phyloP scores from a whole-genome alignment of 257 asterid genomes.

The Plantago ovata region DNA sequence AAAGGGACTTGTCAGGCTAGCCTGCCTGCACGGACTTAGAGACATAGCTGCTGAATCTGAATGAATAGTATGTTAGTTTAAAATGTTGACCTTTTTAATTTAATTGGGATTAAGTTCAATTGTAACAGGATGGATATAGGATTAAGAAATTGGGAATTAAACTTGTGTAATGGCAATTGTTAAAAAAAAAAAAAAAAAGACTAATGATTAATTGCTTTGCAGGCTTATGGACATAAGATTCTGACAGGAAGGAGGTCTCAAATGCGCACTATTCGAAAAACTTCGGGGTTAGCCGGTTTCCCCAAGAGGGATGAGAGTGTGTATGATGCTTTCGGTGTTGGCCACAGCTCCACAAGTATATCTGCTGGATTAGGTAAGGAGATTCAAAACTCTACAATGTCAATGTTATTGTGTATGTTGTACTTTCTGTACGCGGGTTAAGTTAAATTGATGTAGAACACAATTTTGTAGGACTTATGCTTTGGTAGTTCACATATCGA shows the following conservation, averaged over 20 bases:
- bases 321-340: slow-evolving; percentile 81
- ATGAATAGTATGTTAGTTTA: not conserved
- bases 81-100: not conserved
- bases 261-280: slow-evolving; percentile 64
- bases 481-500: too few species aligned
- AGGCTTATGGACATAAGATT: slow-evolving; percentile 77
- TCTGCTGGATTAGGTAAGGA: slow-evolving; percentile 76
- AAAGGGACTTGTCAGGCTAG: too few species aligned
- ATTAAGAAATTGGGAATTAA: not conserved
- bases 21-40: too few species aligned
- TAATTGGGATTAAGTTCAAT: not conserved
- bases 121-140: not conserved
- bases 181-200: slow-evolving; percentile 7
- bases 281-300: slow-evolving; percentile 70
- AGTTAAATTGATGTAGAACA: not conserved
- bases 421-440: not conserved
- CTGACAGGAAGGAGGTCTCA: slow-evolving; percentile 74
- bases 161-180: not conserved
- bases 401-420: too few species aligned
- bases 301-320: slow-evolving; percentile 72
- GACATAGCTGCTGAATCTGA: not conserved
- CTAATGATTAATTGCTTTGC: slow-evolving; percentile 7
- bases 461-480: not conserved
- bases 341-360: slow-evolving; percentile 83
- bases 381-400: too few species aligned